Base-by-base conservation (phyloP, 2,329 filamentous ascomycete genomes). In the Ophiocordyceps camponoti-rufipedis region DNA sequence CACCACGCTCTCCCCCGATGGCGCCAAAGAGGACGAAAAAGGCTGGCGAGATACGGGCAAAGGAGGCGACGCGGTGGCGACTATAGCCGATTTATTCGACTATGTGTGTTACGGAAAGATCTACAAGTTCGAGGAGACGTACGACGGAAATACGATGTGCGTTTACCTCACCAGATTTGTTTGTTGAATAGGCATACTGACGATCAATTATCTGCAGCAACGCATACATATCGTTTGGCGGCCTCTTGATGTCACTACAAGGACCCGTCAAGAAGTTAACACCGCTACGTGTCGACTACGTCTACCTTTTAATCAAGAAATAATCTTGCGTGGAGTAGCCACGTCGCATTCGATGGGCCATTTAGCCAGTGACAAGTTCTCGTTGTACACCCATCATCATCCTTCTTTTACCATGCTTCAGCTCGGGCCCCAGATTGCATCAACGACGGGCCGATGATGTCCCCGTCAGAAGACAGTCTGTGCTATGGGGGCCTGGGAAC, bases 241-340 rank as follows among this genome's bases (percentile, higher is more conserved):
- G 91, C 8, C 69, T 98, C 51, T 66, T 98, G 56, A 80, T 96
- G 66, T 86, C 82, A 55, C 73, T 98, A 46, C 84, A 94, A 57
- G 91, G 93, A 6, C 91, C 91, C 2, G 91, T 94, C 64, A 93
- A 91, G 72, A 95, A 94, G 70, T 76, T 98, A 50, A 93, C 84
- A 32, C 83, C 87, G 28, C 67, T 98, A 58, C 78, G 87, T 55
- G 89, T 95, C 56, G 91, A 98, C 62, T 82, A 94, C 59, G 79
- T 93, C 51, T 98, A 98, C 61, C 74, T 98, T 49, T 73, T 96
- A 49, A 70, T 94, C 54, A 98, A 95, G 78, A 94, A 93, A 35
- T 52, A 45, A 38, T 38, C 9, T 38, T 14, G 14, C 33, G 12
- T 14, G 12, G 31, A 33, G 9, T 33, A 33, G 9, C 31, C 31